Base-by-base conservation (phyloP, 75 land plant species). In the Selaginella moellendorffii region DNA sequence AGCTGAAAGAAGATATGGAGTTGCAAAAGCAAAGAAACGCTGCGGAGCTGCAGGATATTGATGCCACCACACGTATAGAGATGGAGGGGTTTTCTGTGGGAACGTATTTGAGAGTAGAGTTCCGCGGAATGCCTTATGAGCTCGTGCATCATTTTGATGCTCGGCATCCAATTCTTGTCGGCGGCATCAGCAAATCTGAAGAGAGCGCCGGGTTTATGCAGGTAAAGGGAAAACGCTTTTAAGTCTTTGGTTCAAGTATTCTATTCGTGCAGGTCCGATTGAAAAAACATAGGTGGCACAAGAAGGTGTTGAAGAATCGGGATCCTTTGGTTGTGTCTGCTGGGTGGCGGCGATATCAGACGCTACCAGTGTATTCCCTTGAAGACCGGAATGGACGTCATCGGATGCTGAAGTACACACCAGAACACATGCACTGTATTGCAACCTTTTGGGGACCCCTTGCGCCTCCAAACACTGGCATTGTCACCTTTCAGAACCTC, bases 381-480 rank as follows among this genome's bases (percentile, higher is more conserved):
- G 97, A 95, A 68, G 99, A 95, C 58, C 69, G 68, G 0, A 90
- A 90, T 75, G 86, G 87, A 5, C 85, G 96, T 2, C 77, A 82
- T 67, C 83, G 99, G 24, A 90, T 90, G 97, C 92, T 90, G 8
- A 95, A 95, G 64, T 95, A 95, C 63, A 95, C 99, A 22, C 91
- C 85, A 19, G 99, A 95, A 69, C 99, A 95, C 74, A 90, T 90
- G 99, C 92, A 90, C 69, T 95, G 99, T 66, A 71, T 90, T 62
- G 97, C 97, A 1, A 84, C 79, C 75, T 90, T 95, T 54, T 95
- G 88, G 84, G 99, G 99, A n/a, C 92, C 97, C 36, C 82, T 95
- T 27, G 80, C 92, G 2, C 97, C 97, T 61, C 86, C 97, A 1
- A 77, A 78, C 24, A 77, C 85, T 60, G 99, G 97, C 28, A 62